phyloP scores from a whole-genome alignment of 2,329 filamentous ascomycete species.

The Sclerotiophoma versabilis region DNA sequence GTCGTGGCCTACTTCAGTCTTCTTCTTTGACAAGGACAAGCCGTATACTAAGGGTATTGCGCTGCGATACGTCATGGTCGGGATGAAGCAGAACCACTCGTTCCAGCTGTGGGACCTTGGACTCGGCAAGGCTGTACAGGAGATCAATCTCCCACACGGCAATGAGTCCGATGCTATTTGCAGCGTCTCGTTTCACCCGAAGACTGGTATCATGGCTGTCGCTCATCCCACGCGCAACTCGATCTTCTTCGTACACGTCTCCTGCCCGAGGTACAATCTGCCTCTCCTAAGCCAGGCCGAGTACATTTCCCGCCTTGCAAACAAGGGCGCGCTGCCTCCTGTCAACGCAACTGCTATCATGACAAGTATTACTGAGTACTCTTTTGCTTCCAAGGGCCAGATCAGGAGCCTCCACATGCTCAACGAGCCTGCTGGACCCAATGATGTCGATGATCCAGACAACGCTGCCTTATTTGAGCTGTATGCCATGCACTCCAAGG shows the following conservation, averaged over 20 bases:
- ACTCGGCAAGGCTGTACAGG: constrained; percentile 92
- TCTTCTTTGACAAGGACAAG: constrained; percentile 94
- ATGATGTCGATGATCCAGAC: constrained; percentile 64
- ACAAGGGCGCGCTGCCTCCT: constrained; percentile 66
- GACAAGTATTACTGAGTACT: constrained; percentile 95
- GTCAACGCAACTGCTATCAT: constrained; percentile 97
- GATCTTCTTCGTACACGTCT: constrained; percentile 95
- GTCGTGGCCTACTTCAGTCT: constrained; percentile 94
- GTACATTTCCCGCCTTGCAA: constrained; percentile 80
- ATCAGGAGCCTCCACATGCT: constrained; percentile 91
- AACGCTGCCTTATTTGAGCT: constrained; percentile 87
- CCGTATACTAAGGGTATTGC: constrained; percentile 91
- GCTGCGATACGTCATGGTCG: constrained; percentile 92
- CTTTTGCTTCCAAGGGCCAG: constrained; percentile 83
- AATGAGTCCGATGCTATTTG: constrained; percentile 98
- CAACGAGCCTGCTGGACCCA: constrained; percentile 68
- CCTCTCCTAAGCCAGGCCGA: constrained; percentile 82
- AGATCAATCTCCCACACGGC: constrained; percentile 94
- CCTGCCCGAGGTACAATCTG: constrained; percentile 89
- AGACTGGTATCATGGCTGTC: constrained; percentile 90
- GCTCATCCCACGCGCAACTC: constrained; percentile 97
- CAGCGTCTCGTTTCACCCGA: constrained; percentile 92
- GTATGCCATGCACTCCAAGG: constrained; percentile 97
- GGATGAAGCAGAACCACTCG: constrained; percentile 98
- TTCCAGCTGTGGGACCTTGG: constrained; percentile 98